Base-by-base conservation (phyloP, 2,329 filamentous ascomycete species). In the Apiospora sp. region DNA sequence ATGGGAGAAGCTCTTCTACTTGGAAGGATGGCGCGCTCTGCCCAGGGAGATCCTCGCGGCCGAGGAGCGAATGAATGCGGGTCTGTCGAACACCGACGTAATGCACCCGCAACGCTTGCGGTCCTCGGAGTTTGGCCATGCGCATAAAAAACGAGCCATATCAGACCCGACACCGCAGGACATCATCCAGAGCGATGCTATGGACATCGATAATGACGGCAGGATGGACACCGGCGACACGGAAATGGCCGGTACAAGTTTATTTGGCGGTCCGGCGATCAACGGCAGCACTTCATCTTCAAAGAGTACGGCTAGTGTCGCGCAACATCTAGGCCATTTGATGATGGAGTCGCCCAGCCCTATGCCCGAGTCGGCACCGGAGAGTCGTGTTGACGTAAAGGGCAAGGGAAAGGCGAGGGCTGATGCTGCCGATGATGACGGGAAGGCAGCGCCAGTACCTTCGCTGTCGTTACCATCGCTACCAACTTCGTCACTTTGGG, bases 1-100 rank as follows among this genome's bases (percentile, higher is more conserved):
- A 41, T 99, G 96, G 96, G 92, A 94, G 80, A 87, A 90, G 19
- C 84, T 97, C 19, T 99, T 97, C 82, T 88, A 92, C 48, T 84
- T 91, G 10, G 95, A 98, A 83, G 96, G 96, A 7, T 99, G 96
- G 94, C 91, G 91, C 75, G 89, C 93, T 8, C 87, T 95, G 74
- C 83, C 84, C 10, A 83, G 86, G 13, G 93, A 94, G 76, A 90
- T 97, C 41, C 84, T 85, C 54, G 83, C 85, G 2, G 94, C 91
- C 75, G 94, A 97, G 81, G 86, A 88, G 61, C 86, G 86, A 58
- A 83, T 88, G 76, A 90, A 89, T 77, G 82, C 84, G 30, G 83
- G 82, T 22, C 75, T 83, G 34, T 80, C 81, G 27, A 79, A 79
- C 58, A 82, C 83, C 64, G 80, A 84, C 43, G 79, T 81, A 34